Base-by-base conservation (phyloP, 768 basidiomycete species). In the Cubamyces sp. region DNA sequence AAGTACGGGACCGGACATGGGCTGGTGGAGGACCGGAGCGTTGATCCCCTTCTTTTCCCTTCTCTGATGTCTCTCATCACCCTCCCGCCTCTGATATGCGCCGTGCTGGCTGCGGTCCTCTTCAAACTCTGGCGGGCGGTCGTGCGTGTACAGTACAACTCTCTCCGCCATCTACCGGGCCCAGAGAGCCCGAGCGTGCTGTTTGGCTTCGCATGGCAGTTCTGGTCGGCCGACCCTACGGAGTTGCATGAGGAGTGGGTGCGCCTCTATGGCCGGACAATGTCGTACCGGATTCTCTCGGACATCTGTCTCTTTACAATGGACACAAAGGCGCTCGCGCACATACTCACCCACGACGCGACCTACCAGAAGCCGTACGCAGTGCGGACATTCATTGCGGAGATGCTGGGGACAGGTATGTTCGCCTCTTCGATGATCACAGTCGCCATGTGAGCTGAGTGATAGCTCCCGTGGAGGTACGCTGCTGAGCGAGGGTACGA, bases 241-340 rank as follows among this genome's bases (percentile, higher is more conserved):
- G 52, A 47, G 30, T 37, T 54, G 5, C 59, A 60, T 37, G 59
- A 60, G 23, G 52, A 54, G 34, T 60, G 59, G 59, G 59, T 60
- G 28, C 30, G 43, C n/a, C 14, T 37, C 28, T 60, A 39, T 43
- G 59, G 59, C 21, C 59, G 59, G 11, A 60, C 59, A 1, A n/a
- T 60, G 7, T 39, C 43, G 26, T 60, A 60, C 45, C 37, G 57
- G 15, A 28, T 60, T 5, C 52, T 62, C 11, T 55, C 47, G 26
- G 18, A 62, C 46, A 18, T 28, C 39, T 43, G 52, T 21, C 40
- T 67, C 14, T 67, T 61, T 42, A 64, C 66, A 6, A 72, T 78
- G 61, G 91, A 92, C 68, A 75, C 83, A 0, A 82, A 83, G 41
- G 90, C 89, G 0, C 45, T 92, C 41, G 79, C 80, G 48, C 85